Base-by-base conservation (phyloP, 2,329 filamentous ascomycete genomes). In the Aspergillus sp. region DNA sequence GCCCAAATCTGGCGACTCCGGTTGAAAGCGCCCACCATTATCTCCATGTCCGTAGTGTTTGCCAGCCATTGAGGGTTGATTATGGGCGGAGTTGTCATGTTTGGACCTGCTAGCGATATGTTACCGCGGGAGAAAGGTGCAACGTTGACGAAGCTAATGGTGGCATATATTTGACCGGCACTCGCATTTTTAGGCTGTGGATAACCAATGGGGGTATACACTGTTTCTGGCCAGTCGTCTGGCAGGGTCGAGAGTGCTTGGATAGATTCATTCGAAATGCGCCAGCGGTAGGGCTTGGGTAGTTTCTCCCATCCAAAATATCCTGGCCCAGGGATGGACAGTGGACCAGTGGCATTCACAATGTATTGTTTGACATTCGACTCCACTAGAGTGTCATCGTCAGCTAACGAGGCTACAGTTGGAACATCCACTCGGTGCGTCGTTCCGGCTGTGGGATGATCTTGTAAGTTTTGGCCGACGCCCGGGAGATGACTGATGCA, bases 21-120 rank as follows among this genome's bases (percentile, higher is more conserved):
- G 56, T 77, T 79, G 62, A 78, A 79, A 0, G 69, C 69, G 0
- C 75, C 74, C 10, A 84, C 63, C 4, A 75, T 77, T 1, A 83
- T 68, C 10, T 81, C 76, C 36, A 74, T 60, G 41, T 84, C 82
- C 0, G 73, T 64, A 2, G 63, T 25, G 47, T 65, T 54, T 6
- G 49, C 39, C 12, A 63, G 41, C 57, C 60, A 67, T 15, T 64
- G 63, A 9, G 63, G 65, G 17, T 65, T 62, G 13, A 67, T 58
- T 21, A 60, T 30, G 15, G 61, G 65, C 5, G 57, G 59, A 8
- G 61, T 64, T 38, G 63, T 57, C 65, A 67, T 67, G 32, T 59
- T 57, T 12, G 63, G 48, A 6, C 58, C 58, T 19, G 59, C 62
- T 10, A 67, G 52, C 8, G 59, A 60, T 48, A 67, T 57, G 8